Evolutionary conservation across 768 basidiomycete species (phyloP).

Genomic region (Leccinellum albellum): DNA sequence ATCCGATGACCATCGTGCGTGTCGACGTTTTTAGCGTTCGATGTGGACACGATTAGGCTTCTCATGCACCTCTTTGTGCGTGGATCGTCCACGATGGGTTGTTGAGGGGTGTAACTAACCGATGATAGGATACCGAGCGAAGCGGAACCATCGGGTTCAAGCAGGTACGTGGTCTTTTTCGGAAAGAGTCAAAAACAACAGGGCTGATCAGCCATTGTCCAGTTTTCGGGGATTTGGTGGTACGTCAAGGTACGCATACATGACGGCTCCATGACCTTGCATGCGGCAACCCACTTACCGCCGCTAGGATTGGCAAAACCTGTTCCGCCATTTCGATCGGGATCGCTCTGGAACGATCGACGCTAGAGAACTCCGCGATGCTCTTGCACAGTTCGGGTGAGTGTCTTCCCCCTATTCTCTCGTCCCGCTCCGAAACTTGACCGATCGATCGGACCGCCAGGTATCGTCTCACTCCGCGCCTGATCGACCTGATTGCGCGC

Average conservation of each 20-base stretch:
- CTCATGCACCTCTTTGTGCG: slow-evolving; percentile 77
- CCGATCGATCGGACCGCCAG: slow-evolving; percentile 23
- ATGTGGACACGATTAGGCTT: slow-evolving; percentile 82
- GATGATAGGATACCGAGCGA: slow-evolving; percentile 58
- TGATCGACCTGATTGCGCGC: slow-evolving; percentile 63
- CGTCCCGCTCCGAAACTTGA: neutral
- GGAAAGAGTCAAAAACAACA: too few species aligned
- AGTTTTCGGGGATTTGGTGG: slow-evolving; percentile 77
- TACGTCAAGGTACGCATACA: slow-evolving; percentile 55
- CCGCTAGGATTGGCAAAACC: slow-evolving; percentile 73
- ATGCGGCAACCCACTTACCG: too few species aligned
- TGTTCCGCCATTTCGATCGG: slow-evolving; percentile 81
- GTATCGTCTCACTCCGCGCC: slow-evolving; percentile 64
- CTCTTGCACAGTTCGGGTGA: slow-evolving; percentile 71
- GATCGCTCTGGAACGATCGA: slow-evolving; percentile 83
- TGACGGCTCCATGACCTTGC: too few species aligned
- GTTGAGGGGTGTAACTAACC: neutral
- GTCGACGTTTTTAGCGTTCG: slow-evolving; percentile 52
- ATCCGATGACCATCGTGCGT: too few species aligned
- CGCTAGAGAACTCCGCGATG: slow-evolving; percentile 58
- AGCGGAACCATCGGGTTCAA: slow-evolving; percentile 78
- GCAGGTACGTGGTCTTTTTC: slow-evolving; percentile 47
- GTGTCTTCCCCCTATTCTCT: slow-evolving; percentile 3
- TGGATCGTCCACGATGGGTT: neutral
- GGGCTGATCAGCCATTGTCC: neutral